phyloP scores from a whole-genome alignment of 2,329 filamentous ascomycete species.

The Colletotrichum sansevieriae region DNA sequence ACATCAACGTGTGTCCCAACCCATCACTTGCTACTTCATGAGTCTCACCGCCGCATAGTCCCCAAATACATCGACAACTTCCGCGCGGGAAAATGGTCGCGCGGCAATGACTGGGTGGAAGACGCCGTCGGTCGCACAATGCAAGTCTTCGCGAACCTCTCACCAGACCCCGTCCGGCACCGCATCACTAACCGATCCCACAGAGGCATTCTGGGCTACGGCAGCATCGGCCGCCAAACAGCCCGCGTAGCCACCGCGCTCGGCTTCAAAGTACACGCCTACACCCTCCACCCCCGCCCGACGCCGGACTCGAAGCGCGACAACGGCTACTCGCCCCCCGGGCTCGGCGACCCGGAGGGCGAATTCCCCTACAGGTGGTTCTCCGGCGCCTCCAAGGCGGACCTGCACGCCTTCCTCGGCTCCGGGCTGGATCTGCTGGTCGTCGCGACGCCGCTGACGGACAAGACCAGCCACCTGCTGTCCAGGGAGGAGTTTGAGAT shows the following conservation, averaged over 20 bases:
- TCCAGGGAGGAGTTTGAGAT: conserved; percentile 62
- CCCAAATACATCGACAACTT: conserved; percentile 60
- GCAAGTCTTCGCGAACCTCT: conserved; percentile 51
- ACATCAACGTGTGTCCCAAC: conserved; percentile 56
- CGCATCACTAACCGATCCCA: background rate
- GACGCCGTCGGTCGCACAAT: conserved; percentile 64
- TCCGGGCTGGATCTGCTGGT: conserved; percentile 66
- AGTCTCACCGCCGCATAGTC: conserved; percentile 50
- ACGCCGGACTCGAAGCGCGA: conserved; percentile 76
- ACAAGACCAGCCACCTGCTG: conserved; percentile 64
- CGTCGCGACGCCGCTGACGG: conserved; percentile 64
- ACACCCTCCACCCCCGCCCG: conserved; percentile 77
- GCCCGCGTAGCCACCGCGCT: conserved; percentile 72
- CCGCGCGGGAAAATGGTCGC: conserved; percentile 58
- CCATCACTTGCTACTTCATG: background rate
- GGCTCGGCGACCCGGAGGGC: conserved; percentile 69
- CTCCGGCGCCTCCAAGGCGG: conserved; percentile 56
- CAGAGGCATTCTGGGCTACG: conserved; percentile 67
- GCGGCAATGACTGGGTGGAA: conserved; percentile 48
- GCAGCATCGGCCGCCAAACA: conserved; percentile 65
- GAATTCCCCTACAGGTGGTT: conserved; percentile 65
- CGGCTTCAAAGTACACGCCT: conserved; percentile 81
- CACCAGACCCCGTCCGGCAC: background rate
- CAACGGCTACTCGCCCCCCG: conserved; percentile 74
- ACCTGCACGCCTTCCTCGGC: conserved; percentile 64